Evolutionary conservation across 2,329 filamentous ascomycete genomes (phyloP).

Genomic region (Diaporthe vexans): DNA sequence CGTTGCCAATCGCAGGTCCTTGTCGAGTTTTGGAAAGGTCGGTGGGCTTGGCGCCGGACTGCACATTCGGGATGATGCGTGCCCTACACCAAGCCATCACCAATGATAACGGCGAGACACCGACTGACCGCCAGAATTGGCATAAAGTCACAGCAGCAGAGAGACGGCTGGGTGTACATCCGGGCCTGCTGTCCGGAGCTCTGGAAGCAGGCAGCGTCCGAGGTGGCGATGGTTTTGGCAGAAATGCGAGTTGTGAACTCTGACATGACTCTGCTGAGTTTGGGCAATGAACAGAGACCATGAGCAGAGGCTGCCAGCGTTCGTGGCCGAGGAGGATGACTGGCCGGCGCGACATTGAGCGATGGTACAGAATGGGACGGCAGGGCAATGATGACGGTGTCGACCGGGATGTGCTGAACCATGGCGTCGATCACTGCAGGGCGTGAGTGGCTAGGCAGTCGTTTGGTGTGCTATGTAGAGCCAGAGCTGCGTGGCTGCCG

Average conservation of each 20-base stretch:
- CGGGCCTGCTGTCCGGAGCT: background rate
- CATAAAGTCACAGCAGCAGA: slow-evolving; percentile 6
- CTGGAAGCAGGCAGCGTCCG: slow-evolving; percentile 7
- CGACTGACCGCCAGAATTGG: slow-evolving; percentile 20
- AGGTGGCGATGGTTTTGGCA: background rate
- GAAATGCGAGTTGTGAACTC: slow-evolving; percentile 18
- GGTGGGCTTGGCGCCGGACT: background rate
- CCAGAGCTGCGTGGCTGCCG: too few species aligned
- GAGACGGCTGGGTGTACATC: background rate
- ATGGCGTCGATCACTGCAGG: slow-evolving; percentile 23
- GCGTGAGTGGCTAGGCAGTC: background rate
- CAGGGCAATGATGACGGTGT: slow-evolving; percentile 28
- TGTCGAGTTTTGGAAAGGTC: background rate
- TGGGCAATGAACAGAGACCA: background rate
- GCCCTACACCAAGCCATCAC: background rate
- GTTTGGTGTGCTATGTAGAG: background rate
- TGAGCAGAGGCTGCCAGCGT: too few species aligned
- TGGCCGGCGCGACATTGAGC: background rate
- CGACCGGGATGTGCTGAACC: slow-evolving; percentile 26
- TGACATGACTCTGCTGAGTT: slow-evolving; percentile 30
- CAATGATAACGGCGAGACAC: background rate
- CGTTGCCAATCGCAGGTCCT: background rate
- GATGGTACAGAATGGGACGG: background rate
- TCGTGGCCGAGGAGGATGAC: background rate
- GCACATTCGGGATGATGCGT: background rate